Conservation (phyloP, 1,284 basidiomycete genomes). For the Cutaneotrichosporon sp. region DNA sequence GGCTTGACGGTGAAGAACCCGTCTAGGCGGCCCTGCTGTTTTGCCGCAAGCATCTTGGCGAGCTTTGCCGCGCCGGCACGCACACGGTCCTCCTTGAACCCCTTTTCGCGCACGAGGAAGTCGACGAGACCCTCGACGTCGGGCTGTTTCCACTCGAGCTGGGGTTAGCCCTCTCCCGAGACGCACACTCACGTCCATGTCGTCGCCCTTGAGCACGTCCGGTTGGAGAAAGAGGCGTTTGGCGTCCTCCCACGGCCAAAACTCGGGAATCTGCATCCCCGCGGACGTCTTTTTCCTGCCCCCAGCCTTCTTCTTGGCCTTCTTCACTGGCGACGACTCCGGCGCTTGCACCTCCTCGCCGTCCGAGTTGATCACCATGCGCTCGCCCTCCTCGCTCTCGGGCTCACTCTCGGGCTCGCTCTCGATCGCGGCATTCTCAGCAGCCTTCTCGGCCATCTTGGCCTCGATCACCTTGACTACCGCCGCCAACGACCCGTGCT, state of each 20-base stretch:
- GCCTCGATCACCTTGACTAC: conserved; percentile 77
- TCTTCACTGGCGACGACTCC: conserved; percentile 30
- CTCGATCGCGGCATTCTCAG: conserved; percentile 38
- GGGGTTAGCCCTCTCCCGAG: conserved; percentile 9
- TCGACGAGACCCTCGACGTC: conserved; percentile 91
- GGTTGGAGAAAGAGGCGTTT: conserved; percentile 84
- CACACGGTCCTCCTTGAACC: conserved; percentile 96
- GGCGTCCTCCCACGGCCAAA: conserved; percentile 95
- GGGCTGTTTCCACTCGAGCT: conserved; percentile 92
- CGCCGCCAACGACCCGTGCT: conserved; percentile 71
- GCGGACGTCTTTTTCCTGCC: conserved; percentile 54
- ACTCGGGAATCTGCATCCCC: conserved; percentile 75
- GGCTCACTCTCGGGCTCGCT: conserved; percentile 32
- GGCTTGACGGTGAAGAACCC: conserved; percentile 81
- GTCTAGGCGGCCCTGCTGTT: conserved; percentile 94
- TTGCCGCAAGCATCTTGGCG: conserved; percentile 75
- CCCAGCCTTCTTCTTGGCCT: conserved; percentile 27
- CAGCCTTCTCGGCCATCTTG: conserved; percentile 57
- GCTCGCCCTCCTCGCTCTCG: conserved; percentile 40
- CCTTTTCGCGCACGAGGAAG: conserved; percentile 91
- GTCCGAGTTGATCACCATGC: conserved; percentile 23
- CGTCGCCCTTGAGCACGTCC: conserved; percentile 76
- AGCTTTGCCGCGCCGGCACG: conserved; percentile 93
- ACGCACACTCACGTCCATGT: conserved; percentile 67
- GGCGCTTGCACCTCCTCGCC: conserved; percentile 31